Base-by-base conservation (phyloP, 352 stramenopile genomes). In the Pythium phragmiticola region DNA sequence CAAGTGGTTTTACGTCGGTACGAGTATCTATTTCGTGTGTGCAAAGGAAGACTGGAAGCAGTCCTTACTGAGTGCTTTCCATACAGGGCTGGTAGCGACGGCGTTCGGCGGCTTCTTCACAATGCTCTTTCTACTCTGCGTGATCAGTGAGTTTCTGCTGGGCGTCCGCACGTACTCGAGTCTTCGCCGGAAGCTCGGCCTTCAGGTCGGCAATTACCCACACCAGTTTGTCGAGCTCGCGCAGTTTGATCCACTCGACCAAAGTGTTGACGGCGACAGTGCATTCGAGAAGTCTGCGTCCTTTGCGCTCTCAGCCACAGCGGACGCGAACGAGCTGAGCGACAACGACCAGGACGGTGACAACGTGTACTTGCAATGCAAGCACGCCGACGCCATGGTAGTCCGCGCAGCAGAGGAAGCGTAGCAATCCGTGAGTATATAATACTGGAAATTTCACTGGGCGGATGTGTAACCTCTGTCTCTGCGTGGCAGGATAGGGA, bases 1-100 rank as follows among this genome's bases (percentile, higher is more conserved):
- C n/a, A 57, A 19, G 37, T 68, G 61, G 61, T 53, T 68, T 37
- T 68, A 62, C 28, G 34, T 68, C 21, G 55, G 60, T 58, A 63
- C 17, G 56, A 4, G 12, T 11, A 36, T 19, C 12, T 4, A 17
- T 45, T 45, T 45, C 7, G 4, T 45, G 39, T 14, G 4, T 7
- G 39, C 14, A 37, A 37, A 9, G 6, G 21, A 9, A 17, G 47
- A 2, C 12, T 34, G n/a, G 50, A 16, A 17, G n/a, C 43, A 50
- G 42, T 14, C 42, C n/a, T 48, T 50, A 50, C 39, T 45, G 1
- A n/a, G 1, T 45, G 12, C 16, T 17, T 17, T 14, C 4, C 7
- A 7, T 16, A 49, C 26, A 63, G 56, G 57, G 12, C 42, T 68
- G 9, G 37, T 34, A 26, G 46, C 37, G 14, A 68, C 61, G 9